These are phyloP conservation scores for Suillus subalutaceus DNA, from an alignment of 768 basidiomycete species.

Conservation along the genomic window DNA sequence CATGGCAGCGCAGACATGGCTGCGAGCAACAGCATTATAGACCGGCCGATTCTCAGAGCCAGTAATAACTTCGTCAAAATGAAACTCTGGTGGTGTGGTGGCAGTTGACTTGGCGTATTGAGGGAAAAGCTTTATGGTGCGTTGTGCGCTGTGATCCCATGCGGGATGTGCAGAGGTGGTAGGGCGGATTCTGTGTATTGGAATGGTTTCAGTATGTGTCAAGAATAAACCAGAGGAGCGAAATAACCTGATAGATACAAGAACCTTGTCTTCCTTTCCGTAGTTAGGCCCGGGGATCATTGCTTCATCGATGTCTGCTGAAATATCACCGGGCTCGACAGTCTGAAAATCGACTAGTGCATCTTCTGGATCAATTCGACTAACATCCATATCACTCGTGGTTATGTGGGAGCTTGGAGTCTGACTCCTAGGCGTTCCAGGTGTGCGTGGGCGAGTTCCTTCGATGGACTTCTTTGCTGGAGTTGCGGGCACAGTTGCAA, in stretches of 20 bases:
- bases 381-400: slow-evolving; percentile 75
- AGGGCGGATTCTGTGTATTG: slow-evolving; percentile 61
- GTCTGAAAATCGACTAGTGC: slow-evolving; percentile 76
- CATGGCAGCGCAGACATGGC: slow-evolving; percentile 90
- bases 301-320: slow-evolving; percentile 67
- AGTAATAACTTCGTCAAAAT: slow-evolving; percentile 76
- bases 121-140: slow-evolving; percentile 64
- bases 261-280: slow-evolving; percentile 82
- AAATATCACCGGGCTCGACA: slow-evolving; percentile 70
- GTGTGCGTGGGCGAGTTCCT: slow-evolving; percentile 52
- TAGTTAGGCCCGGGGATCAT: slow-evolving; percentile 49
- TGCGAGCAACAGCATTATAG: slow-evolving; percentile 74
- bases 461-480: slow-evolving; percentile 48
- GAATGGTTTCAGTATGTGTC: background rate
- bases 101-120: slow-evolving; percentile 51
- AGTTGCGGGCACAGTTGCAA: slow-evolving; percentile 54
- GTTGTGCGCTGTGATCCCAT: slow-evolving; percentile 53
- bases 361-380: slow-evolving; percentile 73
- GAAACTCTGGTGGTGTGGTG: slow-evolving; percentile 51
- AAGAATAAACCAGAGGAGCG: slow-evolving; percentile 11
- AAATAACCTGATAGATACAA: slow-evolving; percentile 76
- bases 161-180: slow-evolving; percentile 47
- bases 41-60: slow-evolving; percentile 80
- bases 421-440: slow-evolving; percentile 53
- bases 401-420: slow-evolving; percentile 49